Conservation (phyloP, 2,329 filamentous ascomycete genomes). For the Macrophomina phaseolina region DNA sequence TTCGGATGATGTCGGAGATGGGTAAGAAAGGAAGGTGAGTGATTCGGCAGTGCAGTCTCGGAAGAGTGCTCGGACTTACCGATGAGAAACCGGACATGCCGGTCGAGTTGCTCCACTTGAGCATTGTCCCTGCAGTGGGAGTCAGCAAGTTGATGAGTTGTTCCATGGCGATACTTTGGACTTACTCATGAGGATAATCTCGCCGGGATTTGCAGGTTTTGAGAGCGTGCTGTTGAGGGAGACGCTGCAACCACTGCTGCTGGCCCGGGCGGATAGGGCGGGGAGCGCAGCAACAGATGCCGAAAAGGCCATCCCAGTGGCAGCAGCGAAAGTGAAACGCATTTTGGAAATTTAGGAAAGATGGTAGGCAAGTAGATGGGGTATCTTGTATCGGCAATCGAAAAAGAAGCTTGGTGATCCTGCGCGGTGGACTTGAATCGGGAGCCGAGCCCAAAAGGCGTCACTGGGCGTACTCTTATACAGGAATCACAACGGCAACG, state of each 20-base stretch:
- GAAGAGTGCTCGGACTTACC: slow-evolving; percentile 2
- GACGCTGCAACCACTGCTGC: slow-evolving; percentile 13
- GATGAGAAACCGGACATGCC: slow-evolving; percentile 7
- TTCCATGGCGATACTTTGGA: background rate
- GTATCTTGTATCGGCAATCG: background rate
- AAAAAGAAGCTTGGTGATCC: background rate
- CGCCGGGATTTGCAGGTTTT: slow-evolving; percentile 9
- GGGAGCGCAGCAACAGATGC: background rate
- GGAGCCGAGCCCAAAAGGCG: background rate
- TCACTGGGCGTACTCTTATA: slow-evolving; percentile 2
- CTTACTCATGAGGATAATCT: slow-evolving; percentile 25
- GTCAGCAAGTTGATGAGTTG: background rate
- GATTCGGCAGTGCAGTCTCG: too few relatives aligned
- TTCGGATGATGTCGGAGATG: background rate
- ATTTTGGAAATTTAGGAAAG: background rate
- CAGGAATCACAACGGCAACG: background rate
- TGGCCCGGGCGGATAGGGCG: background rate
- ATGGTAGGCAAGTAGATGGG: too few relatives aligned
- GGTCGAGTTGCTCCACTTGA: slow-evolving; percentile 23
- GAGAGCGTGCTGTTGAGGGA: slow-evolving; percentile 6
- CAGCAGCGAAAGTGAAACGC: background rate
- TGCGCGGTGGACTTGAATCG: background rate
- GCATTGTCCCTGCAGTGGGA: slow-evolving; percentile 12
- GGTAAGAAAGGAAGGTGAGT: background rate
- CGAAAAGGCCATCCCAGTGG: background rate